Conservation (phyloP, 2,329 filamentous ascomycete genomes). For the Blumeria graminis region DNA sequence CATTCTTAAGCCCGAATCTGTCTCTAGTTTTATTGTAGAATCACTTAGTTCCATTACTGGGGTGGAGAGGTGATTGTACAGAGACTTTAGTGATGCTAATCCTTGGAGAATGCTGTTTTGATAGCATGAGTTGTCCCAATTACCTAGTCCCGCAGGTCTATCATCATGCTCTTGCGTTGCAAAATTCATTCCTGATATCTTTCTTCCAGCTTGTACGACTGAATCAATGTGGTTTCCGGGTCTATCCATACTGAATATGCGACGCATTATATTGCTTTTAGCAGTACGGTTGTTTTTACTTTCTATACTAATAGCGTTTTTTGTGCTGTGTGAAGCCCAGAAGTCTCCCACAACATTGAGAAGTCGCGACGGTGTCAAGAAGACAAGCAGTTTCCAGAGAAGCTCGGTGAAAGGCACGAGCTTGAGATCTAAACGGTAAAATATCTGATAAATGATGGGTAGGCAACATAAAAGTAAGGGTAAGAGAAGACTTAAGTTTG, state of each 20-base stretch:
- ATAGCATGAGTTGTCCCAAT: slow-evolving; percentile 89
- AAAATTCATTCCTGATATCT: slow-evolving; percentile 22
- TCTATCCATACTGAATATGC: slow-evolving; percentile 34
- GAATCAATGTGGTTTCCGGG: slow-evolving; percentile 28
- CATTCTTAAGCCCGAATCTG: slow-evolving; percentile 12
- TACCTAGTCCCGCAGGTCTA: slow-evolving; percentile 48
- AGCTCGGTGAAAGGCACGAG: slow-evolving; percentile 22
- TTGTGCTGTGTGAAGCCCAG: slow-evolving; percentile 20
- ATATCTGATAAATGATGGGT: slow-evolving; percentile 12
- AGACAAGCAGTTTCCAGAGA: slow-evolving; percentile 36
- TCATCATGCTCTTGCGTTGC: slow-evolving; percentile 18
- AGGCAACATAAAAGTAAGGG: slow-evolving; percentile 9
- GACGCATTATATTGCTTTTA: slow-evolving; percentile 40
- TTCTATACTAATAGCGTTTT: slow-evolving; percentile 18
- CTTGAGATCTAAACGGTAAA: slow-evolving; percentile 14
- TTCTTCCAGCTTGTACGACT: slow-evolving; percentile 32
- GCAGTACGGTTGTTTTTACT: slow-evolving; percentile 23
- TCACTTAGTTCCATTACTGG: slow-evolving; percentile 16
- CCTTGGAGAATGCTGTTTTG: slow-evolving; percentile 89
- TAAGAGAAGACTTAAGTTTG: slow-evolving; percentile 6
- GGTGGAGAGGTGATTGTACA: slow-evolving; percentile 39
- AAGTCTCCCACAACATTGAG: slow-evolving; percentile 29
- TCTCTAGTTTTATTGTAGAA: slow-evolving; percentile 5
- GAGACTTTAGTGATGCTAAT: slow-evolving; percentile 47
- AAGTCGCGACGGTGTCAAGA: slow-evolving; percentile 28